These are phyloP conservation scores for Fragilariopsis cylindrus DNA, from an alignment of 108 stramenopile genomes.

Conservation along the genomic window DNA sequence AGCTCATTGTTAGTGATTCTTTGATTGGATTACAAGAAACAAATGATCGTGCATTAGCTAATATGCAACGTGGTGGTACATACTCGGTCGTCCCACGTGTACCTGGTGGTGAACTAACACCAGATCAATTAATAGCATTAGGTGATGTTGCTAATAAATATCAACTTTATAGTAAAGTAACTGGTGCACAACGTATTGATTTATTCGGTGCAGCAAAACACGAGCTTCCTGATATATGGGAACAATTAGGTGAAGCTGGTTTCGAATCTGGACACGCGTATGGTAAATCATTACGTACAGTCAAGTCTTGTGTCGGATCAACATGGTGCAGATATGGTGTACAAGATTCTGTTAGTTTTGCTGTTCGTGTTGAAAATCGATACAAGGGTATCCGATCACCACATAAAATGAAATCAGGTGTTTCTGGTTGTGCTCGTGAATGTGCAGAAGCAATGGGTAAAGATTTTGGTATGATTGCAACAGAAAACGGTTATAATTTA, in stretches of 20 bases:
- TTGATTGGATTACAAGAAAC: conserved; percentile 88
- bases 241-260: conserved; percentile 85
- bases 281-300: conserved; percentile 91
- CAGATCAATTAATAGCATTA: conserved; percentile 85
- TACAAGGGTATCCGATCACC: conserved; percentile 95
- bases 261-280: conserved; percentile 94
- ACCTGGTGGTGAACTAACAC: conserved; percentile 88
- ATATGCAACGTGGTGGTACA: conserved; percentile 94
- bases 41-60: conserved; percentile 90
- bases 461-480: conserved; percentile 94
- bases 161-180: conserved; percentile 89
- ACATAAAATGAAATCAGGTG: conserved; percentile 92
- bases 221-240: conserved; percentile 93
- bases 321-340: conserved; percentile 96
- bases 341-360: conserved; percentile 90
- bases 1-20: conserved; percentile 72
- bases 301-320: conserved; percentile 93
- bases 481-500: conserved; percentile 92
- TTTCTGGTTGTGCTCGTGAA: conserved; percentile 90
- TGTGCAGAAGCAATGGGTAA: conserved; percentile 93
- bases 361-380: conserved; percentile 87
- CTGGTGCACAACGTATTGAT: conserved; percentile 91
- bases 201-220: conserved; percentile 92
- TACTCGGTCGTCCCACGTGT: conserved; percentile 94
- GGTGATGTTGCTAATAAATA: conserved; percentile 87